Evolutionary conservation across 2,329 filamentous ascomycete genomes (phyloP), one percentile per base, ranked within the genome.

Genomic region (Scopulariopsis brevicaulis): DNA sequence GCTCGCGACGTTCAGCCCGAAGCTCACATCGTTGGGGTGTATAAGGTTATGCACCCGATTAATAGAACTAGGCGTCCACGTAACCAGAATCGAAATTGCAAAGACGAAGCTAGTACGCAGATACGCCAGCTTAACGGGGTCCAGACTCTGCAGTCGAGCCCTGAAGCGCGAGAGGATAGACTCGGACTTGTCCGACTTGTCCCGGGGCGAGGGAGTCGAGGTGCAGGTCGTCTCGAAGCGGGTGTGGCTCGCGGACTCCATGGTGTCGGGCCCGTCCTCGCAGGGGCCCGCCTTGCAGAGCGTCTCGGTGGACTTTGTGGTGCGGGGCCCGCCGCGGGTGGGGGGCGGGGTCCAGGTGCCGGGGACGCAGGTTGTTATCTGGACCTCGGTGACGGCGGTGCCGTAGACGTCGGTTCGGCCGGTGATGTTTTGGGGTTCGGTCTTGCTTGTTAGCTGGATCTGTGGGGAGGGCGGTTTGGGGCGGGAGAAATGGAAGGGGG

Each of bases 31-130:
- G 14, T 75, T 66, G 0, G 81, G 80, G 55, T 80, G 71, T 8
- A 83, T 70, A 62, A 90, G 78, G 61, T 83, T 80, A 70, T 90
- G 86, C 32, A 91, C 81, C 34, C 88, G 79, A 69, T 93, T 93
- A 66, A 89, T 77, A 59, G 84, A 88, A 63, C 84, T 87, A 6
- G 81, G 81, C 4, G 80, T 83, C 81, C 81, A 84, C 3, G 81
- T 84, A 50, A 83, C 78, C 37, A 84, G 71, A 28, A 84, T 80
- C 54, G 79, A 82, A 59, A 84, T 74, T 53, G 80, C 79, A 63
- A 84, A 84, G 12, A 84, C 76, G 64, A 83, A 81, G 28, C 79
- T 83, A 8, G 81, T 84, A 15, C 80, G 76, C 51, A 84, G 72
- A 64, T 84, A 84, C 11, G 81, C 80, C 4, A 82, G 71, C 71